A percentile compares a stretch with the other conserved stretches of the same genome.
Conservation (phyloP, 176 grass and related monocot genomes). For the Tillandsia leiboldiana region DNA sequence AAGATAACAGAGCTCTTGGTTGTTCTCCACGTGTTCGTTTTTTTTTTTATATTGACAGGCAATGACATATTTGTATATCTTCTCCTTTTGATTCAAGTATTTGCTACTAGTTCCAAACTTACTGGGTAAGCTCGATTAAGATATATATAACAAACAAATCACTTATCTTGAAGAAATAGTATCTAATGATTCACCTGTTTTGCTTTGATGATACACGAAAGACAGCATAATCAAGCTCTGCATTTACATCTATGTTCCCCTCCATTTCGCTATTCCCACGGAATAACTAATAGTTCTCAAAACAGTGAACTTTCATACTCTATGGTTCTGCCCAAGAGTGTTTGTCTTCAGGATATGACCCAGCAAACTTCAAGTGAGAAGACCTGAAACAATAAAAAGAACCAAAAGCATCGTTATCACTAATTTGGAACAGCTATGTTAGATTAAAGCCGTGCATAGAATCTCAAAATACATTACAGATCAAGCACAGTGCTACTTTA, state of each 20-base stretch:
- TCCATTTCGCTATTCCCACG: constrained; percentile 38
- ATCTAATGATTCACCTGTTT: constrained; percentile 47
- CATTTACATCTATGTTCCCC: constrained; percentile 19
- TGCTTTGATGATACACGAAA: constrained; percentile 48
- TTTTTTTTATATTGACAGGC: not conserved
- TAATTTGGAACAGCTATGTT: too few species aligned
- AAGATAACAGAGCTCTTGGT: not conserved
- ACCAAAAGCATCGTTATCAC: too few species aligned
- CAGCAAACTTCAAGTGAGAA: not conserved
- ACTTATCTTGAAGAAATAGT: not conserved
- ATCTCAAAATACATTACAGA: too few species aligned
- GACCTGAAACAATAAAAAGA: not conserved
- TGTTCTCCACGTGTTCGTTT: not conserved
- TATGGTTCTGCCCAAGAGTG: constrained; percentile 12
- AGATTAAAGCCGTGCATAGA: too few species aligned
- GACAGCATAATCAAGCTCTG: constrained; percentile 64
- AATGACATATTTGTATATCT: not conserved
- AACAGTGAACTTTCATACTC: not conserved
- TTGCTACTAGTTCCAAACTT: not conserved
- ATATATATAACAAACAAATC: not conserved
- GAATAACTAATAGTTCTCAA: not conserved
- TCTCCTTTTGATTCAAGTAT: not conserved
- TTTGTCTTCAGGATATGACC: not conserved
- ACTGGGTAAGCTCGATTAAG: not conserved
- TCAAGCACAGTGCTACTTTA: too few species aligned